A percentile compares a stretch with the other conserved stretches of the same genome.
These are phyloP conservation scores for Acacia melanoxylon DNA, from an alignment of 306 rosid species.

Conservation along the genomic window DNA sequence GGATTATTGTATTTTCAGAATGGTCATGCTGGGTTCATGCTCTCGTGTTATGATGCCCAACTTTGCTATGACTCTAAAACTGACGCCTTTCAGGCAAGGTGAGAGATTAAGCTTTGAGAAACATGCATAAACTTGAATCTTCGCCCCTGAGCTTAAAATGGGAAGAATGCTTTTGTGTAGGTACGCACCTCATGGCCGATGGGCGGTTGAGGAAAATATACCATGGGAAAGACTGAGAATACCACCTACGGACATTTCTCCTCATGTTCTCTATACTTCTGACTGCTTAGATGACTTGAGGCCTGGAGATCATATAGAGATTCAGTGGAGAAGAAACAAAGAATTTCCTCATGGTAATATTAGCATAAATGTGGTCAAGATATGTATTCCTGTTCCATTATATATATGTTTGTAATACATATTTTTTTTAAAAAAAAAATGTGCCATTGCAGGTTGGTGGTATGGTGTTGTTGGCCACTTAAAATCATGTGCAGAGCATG, in stretches of 20 bases:
- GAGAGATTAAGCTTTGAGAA: constrained; percentile 23
- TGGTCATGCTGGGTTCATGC: constrained; percentile 89
- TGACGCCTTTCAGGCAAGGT: constrained; percentile 89
- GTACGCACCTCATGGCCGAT: constrained; percentile 93
- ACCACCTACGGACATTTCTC: constrained; percentile 64
- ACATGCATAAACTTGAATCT: background rate
- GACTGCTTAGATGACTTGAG: constrained; percentile 63
- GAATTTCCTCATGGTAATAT: constrained; percentile 81
- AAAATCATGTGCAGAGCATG: constrained; percentile 55
- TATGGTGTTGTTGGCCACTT: constrained; percentile 82
- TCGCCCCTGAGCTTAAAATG: background rate
- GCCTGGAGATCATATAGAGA: constrained; percentile 89
- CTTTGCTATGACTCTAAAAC: constrained; percentile 61
- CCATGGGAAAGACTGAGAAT: constrained; percentile 90
- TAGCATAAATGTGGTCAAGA: constrained; percentile 6
- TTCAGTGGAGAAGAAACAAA: constrained; percentile 94
- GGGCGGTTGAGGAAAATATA: constrained; percentile 68
- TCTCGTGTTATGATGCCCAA: constrained; percentile 93
- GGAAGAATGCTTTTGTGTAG: constrained; percentile 33
- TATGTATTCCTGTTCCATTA: constrained; percentile 12
- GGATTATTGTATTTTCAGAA: constrained; percentile 53
- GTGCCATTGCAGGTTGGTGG: constrained; percentile 83
- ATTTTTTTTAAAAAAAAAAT: background rate
- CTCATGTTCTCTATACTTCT: constrained; percentile 79
- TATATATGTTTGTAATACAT: constrained; percentile 6